Conservation (phyloP, 495 filamentous ascomycete genomes). For the Aspergillus affinis region DNA sequence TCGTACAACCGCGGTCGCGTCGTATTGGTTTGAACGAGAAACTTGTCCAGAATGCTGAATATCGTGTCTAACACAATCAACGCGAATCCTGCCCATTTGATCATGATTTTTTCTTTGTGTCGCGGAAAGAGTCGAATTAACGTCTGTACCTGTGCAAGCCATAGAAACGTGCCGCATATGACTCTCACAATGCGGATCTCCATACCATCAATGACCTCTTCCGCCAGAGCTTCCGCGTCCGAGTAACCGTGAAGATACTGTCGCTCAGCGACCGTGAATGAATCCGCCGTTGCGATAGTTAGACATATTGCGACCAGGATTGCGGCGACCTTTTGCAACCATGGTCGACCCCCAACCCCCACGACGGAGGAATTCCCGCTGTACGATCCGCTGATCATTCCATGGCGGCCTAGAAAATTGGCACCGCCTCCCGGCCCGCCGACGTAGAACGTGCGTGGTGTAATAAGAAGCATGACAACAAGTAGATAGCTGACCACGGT, state of each 20-base stretch:
- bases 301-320: conserved; percentile 86
- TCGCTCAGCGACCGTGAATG: conserved; percentile 73
- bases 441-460: conserved; percentile 82
- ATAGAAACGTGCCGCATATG: conserved; percentile 91
- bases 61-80: conserved; percentile 86
- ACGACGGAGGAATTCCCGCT: conserved; percentile 68
- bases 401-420: conserved; percentile 76
- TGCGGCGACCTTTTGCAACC: conserved; percentile 94
- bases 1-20: conserved; percentile 70
- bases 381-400: conserved; percentile 76
- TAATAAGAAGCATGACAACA: conserved; percentile 91
- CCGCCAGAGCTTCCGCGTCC: conserved; percentile 70
- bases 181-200: conserved; percentile 86
- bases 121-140: conserved; percentile 93
- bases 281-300: conserved; percentile 88
- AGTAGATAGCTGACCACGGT: conserved; percentile 93
- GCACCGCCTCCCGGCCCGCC: conserved; percentile 66
- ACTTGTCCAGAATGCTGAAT: conserved; percentile 86
- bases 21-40: conserved; percentile 59
- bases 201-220: conserved; percentile 72
- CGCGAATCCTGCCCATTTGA: conserved; percentile 96
- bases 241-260: conserved; percentile 74
- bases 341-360: conserved; percentile 87
- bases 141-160: conserved; percentile 96
- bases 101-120: conserved; percentile 95